Base-by-base conservation (phyloP, 2,329 filamentous ascomycete species). In the Aspergillus arachidicola region DNA sequence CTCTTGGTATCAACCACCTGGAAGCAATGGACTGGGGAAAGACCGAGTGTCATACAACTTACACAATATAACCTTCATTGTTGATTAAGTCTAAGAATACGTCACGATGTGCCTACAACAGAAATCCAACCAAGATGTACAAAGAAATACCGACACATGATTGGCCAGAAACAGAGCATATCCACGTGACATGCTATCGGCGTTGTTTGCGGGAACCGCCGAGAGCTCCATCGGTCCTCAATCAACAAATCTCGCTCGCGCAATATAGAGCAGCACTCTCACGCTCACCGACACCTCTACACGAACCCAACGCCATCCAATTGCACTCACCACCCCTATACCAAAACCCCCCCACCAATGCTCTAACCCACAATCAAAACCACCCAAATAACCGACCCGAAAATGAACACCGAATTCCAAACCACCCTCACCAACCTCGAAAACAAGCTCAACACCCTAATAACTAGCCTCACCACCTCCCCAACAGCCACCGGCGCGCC, bases 401-500 rank as follows among this genome's bases (percentile, higher is more conserved):
- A 58, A 55, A 82, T 82, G 80, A 77, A 82, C 59, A 59, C 75
- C 16, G 69, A 75, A 48, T 67, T 82, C 46, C 75, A 79, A 58
- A 69, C 71, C 3, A 72, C 79, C 21, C 74, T 82, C 59, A 75
- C 77, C 19, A 71, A 71, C 45, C 73, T 82, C 41, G 80, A 82
- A 67, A 71, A 69, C n/a, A 78, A 76, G 58, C 75, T 82, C 64
- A 81, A 78, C 66, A 70, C 72, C 34, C 76, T 82, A 9, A 61
- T 82, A 9, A 74, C 71, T 6, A 76, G 75, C 34, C 74, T 82
- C 4, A 81, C 78, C 4, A 79, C 78, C 38, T 79, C 79, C 1
- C 80, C 80, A 4, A 79, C 80, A 11, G 80, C 79, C 26, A 71
- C 78, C 9, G 76, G 75, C 48, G 80, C 79, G 1, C 80, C 80